phyloP scores from a whole-genome alignment of 2,329 filamentous ascomycete species.

The Alternaria sp. region DNA sequence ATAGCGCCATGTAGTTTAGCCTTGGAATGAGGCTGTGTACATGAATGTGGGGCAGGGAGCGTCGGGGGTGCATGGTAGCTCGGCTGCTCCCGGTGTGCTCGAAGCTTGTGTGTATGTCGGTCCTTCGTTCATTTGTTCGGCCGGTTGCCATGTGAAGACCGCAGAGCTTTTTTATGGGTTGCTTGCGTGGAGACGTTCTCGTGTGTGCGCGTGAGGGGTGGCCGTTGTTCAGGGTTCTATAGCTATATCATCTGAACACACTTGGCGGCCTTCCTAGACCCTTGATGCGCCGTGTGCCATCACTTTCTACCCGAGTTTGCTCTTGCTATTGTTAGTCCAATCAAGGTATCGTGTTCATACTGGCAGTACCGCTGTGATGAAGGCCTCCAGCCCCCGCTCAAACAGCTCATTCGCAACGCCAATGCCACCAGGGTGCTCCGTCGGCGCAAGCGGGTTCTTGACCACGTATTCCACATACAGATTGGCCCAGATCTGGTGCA shows the following conservation, averaged over 20 bases:
- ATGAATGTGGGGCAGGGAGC: conserved; percentile 10
- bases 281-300: not conserved
- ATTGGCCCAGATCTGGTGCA: conserved; percentile 99
- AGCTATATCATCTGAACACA: not conserved
- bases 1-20: not conserved
- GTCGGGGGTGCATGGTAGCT: not conserved
- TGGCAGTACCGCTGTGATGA: conserved; percentile 62
- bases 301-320: not conserved
- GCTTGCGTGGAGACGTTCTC: not conserved
- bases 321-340: not conserved
- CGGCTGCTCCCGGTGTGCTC: not conserved
- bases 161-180: not conserved
- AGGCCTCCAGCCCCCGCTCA: conserved; percentile 74
- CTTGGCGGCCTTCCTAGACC: not conserved
- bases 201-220: not conserved
- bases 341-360: conserved; percentile 24
- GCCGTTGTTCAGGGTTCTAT: not conserved
- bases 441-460: conserved; percentile 68
- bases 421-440: conserved; percentile 66
- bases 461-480: conserved; percentile 92
- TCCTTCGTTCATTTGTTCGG: not conserved
- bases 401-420: conserved; percentile 71
- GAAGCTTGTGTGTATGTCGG: conserved; percentile 36
- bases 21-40: conserved; percentile 16
- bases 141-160: not conserved